Evolutionary conservation across 2,329 filamentous ascomycete genomes (phyloP).

Genomic region (Talaromyces sp.): DNA sequence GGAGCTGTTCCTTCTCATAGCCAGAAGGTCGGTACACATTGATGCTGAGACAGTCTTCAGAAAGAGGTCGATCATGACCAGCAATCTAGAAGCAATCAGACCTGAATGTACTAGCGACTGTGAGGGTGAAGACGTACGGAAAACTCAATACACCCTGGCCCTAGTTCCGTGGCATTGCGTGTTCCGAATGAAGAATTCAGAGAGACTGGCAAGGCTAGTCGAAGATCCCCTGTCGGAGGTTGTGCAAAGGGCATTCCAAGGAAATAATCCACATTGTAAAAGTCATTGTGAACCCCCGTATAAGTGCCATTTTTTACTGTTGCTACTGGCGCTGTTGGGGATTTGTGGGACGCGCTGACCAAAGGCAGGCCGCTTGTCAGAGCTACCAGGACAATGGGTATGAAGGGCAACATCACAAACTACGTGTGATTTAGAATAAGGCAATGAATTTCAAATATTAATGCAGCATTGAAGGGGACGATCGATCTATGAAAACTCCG

Average conservation of each 20-base stretch:
- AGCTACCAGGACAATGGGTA: too few relatives aligned
- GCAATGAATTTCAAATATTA: too few relatives aligned
- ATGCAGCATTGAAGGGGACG: too few relatives aligned
- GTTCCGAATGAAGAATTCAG: slow-evolving; percentile 44
- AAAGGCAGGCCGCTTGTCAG: too few relatives aligned
- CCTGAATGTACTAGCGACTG: too few relatives aligned
- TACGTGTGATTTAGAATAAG: too few relatives aligned
- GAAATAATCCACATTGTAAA: slow-evolving; percentile 48
- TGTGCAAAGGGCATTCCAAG: slow-evolving; percentile 55
- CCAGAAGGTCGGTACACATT: slow-evolving; percentile 33
- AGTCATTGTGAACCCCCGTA: slow-evolving; percentile 33
- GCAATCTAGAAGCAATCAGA: too few relatives aligned
- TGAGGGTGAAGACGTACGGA: too few relatives aligned
- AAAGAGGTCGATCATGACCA: slow-evolving; percentile 15
- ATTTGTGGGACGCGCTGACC: too few relatives aligned
- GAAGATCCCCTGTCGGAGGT: slow-evolving; percentile 48
- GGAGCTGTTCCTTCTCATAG: too few relatives aligned
- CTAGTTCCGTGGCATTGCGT: slow-evolving; percentile 42
- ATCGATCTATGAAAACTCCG: too few relatives aligned
- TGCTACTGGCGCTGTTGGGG: slow-evolving; percentile 21
- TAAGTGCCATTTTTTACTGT: slow-evolving; percentile 46
- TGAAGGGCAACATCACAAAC: too few relatives aligned
- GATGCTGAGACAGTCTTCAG: slow-evolving; percentile 38
- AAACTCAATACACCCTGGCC: slow-evolving; percentile 16
- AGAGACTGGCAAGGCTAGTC: slow-evolving; percentile 49